Conservation (phyloP, 108 stramenopile genomes). For the Stephanodiscus minutulus region DNA sequence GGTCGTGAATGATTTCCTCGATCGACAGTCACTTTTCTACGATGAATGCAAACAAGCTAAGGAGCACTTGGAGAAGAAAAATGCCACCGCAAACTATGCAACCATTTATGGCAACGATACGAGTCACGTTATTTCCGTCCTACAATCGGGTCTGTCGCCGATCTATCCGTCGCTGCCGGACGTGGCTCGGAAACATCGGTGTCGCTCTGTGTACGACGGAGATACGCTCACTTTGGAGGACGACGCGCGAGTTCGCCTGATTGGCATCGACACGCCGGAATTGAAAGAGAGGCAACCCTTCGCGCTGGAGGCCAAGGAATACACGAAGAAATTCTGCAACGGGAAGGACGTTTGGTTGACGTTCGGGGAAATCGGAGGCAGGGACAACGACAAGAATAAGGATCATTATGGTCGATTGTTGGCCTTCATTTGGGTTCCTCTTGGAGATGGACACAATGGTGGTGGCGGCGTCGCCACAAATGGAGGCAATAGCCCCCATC, state of each 20-base stretch:
- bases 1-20: slow-evolving; percentile 31
- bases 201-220: slow-evolving; percentile 78
- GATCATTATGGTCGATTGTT: slow-evolving; percentile 78
- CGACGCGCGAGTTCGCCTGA: slow-evolving; percentile 63
- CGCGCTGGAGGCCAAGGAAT: slow-evolving; percentile 80
- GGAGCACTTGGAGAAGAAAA: slow-evolving; percentile 25
- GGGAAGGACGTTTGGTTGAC: slow-evolving; percentile 60
- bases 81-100: background rate
- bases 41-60: slow-evolving; percentile 37
- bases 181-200: slow-evolving; percentile 54
- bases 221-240: slow-evolving; percentile 75
- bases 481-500: background rate
- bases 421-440: slow-evolving; percentile 60
- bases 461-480: background rate
- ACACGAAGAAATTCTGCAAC: slow-evolving; percentile 62
- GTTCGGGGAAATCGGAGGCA: slow-evolving; percentile 25
- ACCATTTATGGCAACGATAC: background rate
- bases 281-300: slow-evolving; percentile 77
- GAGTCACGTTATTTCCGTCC: slow-evolving; percentile 15
- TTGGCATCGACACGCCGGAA: slow-evolving; percentile 85
- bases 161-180: slow-evolving; percentile 58
- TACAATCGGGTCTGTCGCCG: slow-evolving; percentile 44
- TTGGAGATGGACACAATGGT: slow-evolving; percentile 20
- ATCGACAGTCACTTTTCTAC: slow-evolving; percentile 36
- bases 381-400: slow-evolving; percentile 41